A percentile compares a stretch with the other conserved stretches of the same genome.
Evolutionary conservation across 1,139 yeast species (phyloP).

Genomic region (Diutina sp.): DNA sequence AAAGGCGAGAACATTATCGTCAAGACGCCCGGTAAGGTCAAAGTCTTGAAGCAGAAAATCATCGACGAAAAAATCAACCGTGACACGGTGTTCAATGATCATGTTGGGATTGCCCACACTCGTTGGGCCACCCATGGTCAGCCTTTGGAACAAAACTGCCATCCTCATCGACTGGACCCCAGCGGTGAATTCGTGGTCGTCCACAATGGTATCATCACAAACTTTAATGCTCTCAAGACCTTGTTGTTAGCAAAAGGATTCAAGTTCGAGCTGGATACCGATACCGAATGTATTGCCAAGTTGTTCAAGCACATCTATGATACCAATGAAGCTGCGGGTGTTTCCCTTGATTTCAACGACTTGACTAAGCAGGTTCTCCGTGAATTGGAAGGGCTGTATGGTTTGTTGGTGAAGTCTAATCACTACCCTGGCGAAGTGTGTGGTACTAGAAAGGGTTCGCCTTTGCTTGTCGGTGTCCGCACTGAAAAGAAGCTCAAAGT

Average conservation of each 20-base stretch:
- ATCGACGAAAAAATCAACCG: conserved; percentile 40
- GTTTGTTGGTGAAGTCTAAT: conserved; percentile 79
- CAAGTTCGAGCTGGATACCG: conserved; percentile 85
- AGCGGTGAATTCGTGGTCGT: conserved; percentile 80
- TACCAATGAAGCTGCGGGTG: conserved; percentile 53
- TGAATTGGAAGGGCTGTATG: conserved; percentile 96
- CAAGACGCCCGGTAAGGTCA: conserved; percentile 89
- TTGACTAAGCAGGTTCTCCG: conserved; percentile 85
- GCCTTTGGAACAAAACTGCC: conserved; percentile 78
- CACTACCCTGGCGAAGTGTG: conserved; percentile 94
- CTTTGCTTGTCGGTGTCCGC: conserved; percentile 92
- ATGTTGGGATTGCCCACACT: conserved; percentile 96
- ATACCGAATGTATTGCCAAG: conserved; percentile 96
- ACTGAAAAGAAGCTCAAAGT: conserved; percentile 91
- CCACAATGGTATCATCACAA: conserved; percentile 97
- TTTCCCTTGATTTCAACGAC: conserved; percentile 75
- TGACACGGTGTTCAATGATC: conserved; percentile 59
- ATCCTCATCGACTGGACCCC: conserved; percentile 88
- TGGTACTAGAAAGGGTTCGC: conserved; percentile 98
- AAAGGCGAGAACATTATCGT: conserved; percentile 51
- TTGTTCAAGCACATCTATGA: conserved; percentile 86
- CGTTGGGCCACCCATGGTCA: conserved; percentile 99
- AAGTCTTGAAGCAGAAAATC: conserved; percentile 61
- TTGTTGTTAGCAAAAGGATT: conserved; percentile 71
- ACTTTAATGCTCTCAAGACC: conserved; percentile 81